Percentiles rank a stretch among this genome's conserved stretches.
phyloP scores from a whole-genome alignment of 177 flowering plant species.

The Vitis hybrid region DNA sequence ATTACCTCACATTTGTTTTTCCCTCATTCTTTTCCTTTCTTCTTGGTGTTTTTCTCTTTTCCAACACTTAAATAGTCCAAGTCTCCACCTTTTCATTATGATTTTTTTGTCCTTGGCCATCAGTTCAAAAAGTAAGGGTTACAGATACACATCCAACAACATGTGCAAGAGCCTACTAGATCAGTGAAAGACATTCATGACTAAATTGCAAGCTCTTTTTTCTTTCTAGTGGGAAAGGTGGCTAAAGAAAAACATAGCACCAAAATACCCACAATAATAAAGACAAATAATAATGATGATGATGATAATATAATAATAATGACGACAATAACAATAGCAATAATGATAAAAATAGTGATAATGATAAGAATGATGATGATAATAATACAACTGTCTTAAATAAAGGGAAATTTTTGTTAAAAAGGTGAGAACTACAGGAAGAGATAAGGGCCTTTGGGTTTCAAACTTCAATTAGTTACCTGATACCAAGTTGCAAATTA shows the following conservation, averaged over 20 bases:
- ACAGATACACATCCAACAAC: neutral
- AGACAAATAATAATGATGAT: too few species aligned
- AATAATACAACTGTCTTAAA: neutral
- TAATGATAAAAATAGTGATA: too few species aligned
- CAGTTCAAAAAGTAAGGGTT: neutral
- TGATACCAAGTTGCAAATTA: conserved; percentile 93
- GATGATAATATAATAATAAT: too few species aligned
- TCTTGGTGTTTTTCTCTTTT: neutral
- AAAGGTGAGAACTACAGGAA: neutral
- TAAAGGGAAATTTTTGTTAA: neutral
- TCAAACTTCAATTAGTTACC: conserved; percentile 41
- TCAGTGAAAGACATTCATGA: neutral
- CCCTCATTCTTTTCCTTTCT: too few species aligned
- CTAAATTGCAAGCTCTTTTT: neutral
- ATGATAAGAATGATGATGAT: neutral
- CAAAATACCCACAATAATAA: neutral
- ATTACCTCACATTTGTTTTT: too few species aligned
- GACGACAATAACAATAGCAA: too few species aligned
- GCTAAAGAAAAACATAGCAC: neutral
- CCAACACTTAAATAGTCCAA: neutral
- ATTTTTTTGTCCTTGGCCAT: neutral
- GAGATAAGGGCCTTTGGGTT: neutral
- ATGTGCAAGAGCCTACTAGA: neutral
- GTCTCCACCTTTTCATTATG: neutral
- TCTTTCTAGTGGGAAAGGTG: neutral